Evolutionary conservation across 805 yeast genomes (phyloP), one percentile per base, ranked within the genome.

Genomic region (Pichia paraexigua): DNA sequence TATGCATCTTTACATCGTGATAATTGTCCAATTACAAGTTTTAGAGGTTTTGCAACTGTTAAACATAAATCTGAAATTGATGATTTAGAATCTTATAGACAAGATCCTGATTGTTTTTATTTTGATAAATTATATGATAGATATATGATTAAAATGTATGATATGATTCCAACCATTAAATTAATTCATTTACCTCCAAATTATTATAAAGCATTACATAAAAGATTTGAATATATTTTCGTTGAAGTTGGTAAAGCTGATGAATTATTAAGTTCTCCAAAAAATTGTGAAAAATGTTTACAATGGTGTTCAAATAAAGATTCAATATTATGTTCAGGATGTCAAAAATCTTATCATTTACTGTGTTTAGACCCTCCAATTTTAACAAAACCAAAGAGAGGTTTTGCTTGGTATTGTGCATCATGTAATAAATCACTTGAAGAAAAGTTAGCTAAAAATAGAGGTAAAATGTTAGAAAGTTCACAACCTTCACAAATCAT

Each of bases 351-450:
- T 53, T 88, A 82, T 58, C 98, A 91, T 68, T 78, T 90, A 79
- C 72, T 80, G 39, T 91, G 98, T 61, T 76, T 90, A 46, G 87
- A 85, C 54, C 97, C 97, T 1, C 97, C 97, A 1, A 67, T 89
- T 41, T 64, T 78, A 48, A 78, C 79, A 56, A 87, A 87, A 60
- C 97, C 96, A 1, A 82, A 87, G 43, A 71, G 95, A 52, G 96
- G 96, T 1, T 86, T 88, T 63, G 87, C 89, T 10, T 91, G 97
- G 97, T 77, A 88, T 25, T 90, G 97, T 71, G 91, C 87, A 28
- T 64, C 71, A 6, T 90, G 97, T 69, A 74, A 83, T n/a, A 77
- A 79, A 57, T 75, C 71, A 32, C 76, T 77, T 48, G 85, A 82
- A 54, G 64, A 67, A n/a, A 69, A 69, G 53, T 49, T 73, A 53